Evolutionary conservation across 2,329 filamentous ascomycete species (phyloP).

Genomic region (Ophiostoma himal-ulmi): DNA sequence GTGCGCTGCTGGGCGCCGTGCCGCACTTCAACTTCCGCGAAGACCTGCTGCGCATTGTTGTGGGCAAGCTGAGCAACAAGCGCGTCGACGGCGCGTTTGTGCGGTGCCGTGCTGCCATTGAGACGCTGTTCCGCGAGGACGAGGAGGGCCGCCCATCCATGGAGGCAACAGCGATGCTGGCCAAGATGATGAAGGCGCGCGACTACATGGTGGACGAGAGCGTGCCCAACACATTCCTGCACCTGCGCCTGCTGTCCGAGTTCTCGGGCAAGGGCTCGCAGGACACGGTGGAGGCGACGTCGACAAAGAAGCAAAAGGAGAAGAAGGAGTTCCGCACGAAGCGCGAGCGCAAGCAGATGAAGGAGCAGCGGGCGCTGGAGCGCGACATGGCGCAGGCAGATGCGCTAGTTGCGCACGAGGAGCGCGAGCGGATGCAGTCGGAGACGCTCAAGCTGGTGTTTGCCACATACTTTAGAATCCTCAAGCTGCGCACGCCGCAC

Average conservation of each 20-base stretch:
- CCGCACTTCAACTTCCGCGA: constrained; percentile 96
- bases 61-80: constrained; percentile 71
- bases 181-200: constrained; percentile 91
- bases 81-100: constrained; percentile 67
- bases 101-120: constrained; percentile 72
- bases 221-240: constrained; percentile 84
- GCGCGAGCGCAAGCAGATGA: constrained; percentile 71
- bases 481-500: constrained; percentile 73
- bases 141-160: constrained; percentile 84
- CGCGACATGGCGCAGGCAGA: constrained; percentile 93
- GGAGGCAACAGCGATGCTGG: constrained; percentile 76
- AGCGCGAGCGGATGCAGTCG: constrained; percentile 86
- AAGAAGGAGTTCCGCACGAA: constrained; percentile 88
- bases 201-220: constrained; percentile 78
- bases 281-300: constrained; percentile 59
- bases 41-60: constrained; percentile 80
- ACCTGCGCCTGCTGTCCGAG: constrained; percentile 80
- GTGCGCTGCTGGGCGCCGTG: constrained; percentile 70
- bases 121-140: constrained; percentile 77
- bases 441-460: constrained; percentile 97
- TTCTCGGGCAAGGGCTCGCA: constrained; percentile 79
- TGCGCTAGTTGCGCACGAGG: constrained; percentile 83
- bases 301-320: constrained; percentile 58
- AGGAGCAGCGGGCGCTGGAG: constrained; percentile 79
- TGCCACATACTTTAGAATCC: constrained; percentile 85